Conservation (phyloP, 1,284 basidiomycete species). For the Paramarasmius palmivorus region DNA sequence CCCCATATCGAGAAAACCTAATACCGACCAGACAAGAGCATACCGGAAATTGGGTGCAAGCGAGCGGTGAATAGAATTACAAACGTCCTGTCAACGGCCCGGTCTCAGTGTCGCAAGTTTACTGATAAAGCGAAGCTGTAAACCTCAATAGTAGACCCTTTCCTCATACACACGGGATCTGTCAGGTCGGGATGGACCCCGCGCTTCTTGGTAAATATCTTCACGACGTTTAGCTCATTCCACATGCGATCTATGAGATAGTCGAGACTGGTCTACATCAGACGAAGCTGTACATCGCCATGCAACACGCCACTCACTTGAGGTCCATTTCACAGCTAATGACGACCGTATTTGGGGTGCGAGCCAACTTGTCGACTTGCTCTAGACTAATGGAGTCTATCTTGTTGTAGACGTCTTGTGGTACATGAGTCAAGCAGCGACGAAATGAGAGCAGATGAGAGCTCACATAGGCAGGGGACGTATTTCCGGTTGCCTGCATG, state of each 20-base stretch:
- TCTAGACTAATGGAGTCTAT: slow-evolving; percentile 91
- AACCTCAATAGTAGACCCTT: slow-evolving; percentile 92
- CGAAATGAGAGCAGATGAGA: slow-evolving; percentile 15
- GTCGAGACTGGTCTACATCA: slow-evolving; percentile 62
- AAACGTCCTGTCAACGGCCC: slow-evolving; percentile 61
- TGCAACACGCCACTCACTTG: slow-evolving; percentile 55
- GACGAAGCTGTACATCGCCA: not conserved
- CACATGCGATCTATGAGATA: slow-evolving; percentile 90
- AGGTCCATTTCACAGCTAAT: slow-evolving; percentile 94
- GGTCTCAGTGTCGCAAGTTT: not conserved
- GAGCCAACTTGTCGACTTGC: slow-evolving; percentile 86
- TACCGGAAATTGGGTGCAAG: slow-evolving; percentile 90
- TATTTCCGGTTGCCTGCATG: slow-evolving; percentile 86
- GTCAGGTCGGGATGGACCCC: slow-evolving; percentile 90
- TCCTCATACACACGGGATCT: slow-evolving; percentile 92
- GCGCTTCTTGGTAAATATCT: slow-evolving; percentile 95
- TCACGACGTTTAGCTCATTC: slow-evolving; percentile 85
- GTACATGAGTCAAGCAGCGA: slow-evolving; percentile 7
- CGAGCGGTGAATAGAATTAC: slow-evolving; percentile 89
- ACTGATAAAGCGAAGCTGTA: not conserved
- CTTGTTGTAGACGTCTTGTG: slow-evolving; percentile 91
- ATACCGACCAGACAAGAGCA: slow-evolving; percentile 82
- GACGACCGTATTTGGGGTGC: slow-evolving; percentile 85
- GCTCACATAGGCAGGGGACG: slow-evolving; percentile 82
- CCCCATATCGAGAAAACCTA: slow-evolving; percentile 9